Evolutionary conservation across 805 yeast species (phyloP).

Genomic region (Kuraishia borneana): DNA sequence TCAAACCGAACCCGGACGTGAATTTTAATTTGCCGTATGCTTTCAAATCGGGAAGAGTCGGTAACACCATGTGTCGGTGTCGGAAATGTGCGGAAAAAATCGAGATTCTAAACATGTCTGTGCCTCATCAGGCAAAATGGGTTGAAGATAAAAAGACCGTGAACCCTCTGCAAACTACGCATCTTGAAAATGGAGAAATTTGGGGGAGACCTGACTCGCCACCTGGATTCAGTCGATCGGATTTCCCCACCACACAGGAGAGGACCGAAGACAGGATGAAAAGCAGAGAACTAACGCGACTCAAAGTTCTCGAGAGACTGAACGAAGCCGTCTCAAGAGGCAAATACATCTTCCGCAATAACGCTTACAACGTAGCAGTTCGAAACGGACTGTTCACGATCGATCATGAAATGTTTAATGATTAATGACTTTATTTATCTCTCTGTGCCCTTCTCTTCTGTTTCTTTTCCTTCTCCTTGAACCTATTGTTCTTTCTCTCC

Average conservation of each 20-base stretch:
- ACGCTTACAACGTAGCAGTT: conserved; percentile 25
- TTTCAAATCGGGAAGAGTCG: conserved; percentile 1
- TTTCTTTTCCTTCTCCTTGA: conserved; percentile 28
- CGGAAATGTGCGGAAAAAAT: not conserved
- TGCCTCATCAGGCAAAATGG: not conserved
- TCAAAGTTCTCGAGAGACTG: conserved; percentile 32
- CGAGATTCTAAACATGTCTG: not conserved
- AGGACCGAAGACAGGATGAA: conserved; percentile 21
- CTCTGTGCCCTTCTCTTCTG: conserved; percentile 18
- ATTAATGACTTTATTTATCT: conserved; percentile 3
- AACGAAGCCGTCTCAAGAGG: conserved; percentile 22
- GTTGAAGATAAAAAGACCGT: not conserved
- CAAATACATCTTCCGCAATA: conserved; percentile 33
- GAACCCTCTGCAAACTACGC: not conserved
- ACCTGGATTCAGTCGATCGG: conserved; percentile 49
- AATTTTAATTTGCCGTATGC: conserved; percentile 1
- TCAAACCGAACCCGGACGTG: conserved; percentile 16
- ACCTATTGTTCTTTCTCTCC: conserved; percentile 52
- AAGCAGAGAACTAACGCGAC: conserved; percentile 15
- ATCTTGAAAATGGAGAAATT: not conserved
- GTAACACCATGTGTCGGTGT: not conserved
- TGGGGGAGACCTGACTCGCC: conserved; percentile 28
- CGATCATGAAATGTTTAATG: conserved; percentile 24
- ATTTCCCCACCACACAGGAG: conserved; percentile 50
- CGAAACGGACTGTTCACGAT: conserved; percentile 17